Evolutionary conservation across 1,284 basidiomycete species (phyloP).

Genomic region (Mixia osmundae): DNA sequence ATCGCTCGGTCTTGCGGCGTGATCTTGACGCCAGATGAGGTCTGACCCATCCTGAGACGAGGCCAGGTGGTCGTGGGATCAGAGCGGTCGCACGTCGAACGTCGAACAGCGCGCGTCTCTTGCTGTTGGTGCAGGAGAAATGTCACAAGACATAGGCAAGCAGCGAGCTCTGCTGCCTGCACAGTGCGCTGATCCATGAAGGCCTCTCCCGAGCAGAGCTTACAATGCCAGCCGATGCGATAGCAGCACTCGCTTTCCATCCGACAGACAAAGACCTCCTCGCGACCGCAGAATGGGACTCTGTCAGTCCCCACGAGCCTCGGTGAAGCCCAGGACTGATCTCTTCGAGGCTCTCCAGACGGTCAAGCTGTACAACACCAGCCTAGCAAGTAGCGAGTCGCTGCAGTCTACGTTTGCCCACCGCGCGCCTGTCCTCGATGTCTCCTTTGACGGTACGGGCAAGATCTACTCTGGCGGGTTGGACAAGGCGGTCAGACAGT

Average conservation of each 20-base stretch:
- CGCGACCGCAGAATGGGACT: constrained; percentile 67
- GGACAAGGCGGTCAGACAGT: constrained; percentile 49
- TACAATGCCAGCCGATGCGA: constrained; percentile 54
- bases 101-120: no score
- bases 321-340: constrained; percentile 4
- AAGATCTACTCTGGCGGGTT: constrained; percentile 48
- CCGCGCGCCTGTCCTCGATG: constrained; percentile 19
- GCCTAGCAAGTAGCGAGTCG: constrained; percentile 14
- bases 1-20: constrained; percentile 82
- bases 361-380: constrained; percentile 28
- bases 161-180: no score
- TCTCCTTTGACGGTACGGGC: constrained; percentile 30
- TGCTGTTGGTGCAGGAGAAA: no score
- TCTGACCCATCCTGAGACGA: constrained; percentile 5
- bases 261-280: constrained; percentile 48
- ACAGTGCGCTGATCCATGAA: no score
- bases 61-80: no score
- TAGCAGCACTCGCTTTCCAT: constrained; percentile 58
- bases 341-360: constrained; percentile 27
- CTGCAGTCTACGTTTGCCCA: constrained; percentile 17
- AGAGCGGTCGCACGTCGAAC: no score
- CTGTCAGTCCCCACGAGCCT: constrained; percentile 30
- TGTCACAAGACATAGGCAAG: no score
- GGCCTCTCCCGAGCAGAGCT: no score
- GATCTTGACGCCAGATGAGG: constrained; percentile 50